Conservation (phyloP, 208 protist genomes). For the Tritrichomonas musculus region DNA sequence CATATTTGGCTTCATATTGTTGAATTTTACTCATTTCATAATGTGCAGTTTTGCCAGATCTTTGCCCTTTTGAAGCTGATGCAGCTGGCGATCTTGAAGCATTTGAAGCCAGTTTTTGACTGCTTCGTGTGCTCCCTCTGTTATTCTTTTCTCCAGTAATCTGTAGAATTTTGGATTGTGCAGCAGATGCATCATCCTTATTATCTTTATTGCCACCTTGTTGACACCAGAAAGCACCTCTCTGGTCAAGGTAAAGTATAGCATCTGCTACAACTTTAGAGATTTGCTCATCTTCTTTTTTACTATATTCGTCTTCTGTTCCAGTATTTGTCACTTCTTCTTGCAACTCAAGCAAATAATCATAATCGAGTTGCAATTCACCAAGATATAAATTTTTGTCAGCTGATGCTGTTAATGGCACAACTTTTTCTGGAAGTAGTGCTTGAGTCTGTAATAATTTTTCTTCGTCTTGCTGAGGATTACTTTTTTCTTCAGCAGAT, state of each 20-base stretch:
- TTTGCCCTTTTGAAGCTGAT: too few relatives aligned
- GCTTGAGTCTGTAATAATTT: not conserved
- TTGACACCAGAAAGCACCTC: constrained; percentile 7
- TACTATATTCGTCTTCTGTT: not conserved
- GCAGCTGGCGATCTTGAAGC: too few relatives aligned
- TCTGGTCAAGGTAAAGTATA: not conserved
- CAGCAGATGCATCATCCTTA: too few relatives aligned
- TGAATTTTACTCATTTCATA: constrained; percentile 6
- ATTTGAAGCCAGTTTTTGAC: too few relatives aligned
- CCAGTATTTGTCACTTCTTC: not conserved
- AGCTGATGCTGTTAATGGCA: not conserved
- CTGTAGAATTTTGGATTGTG: too few relatives aligned
- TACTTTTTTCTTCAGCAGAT: not conserved
- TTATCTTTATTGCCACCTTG: not conserved
- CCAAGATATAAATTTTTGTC: not conserved
- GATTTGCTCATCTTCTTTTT: constrained; percentile 29
- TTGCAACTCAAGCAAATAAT: not conserved
- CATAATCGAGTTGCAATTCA: constrained; percentile 7
- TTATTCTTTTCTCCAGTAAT: too few relatives aligned
- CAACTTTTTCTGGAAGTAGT: constrained; percentile 24
- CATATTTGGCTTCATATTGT: constrained; percentile 1
- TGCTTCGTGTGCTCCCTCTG: too few relatives aligned
- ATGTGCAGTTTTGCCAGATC: not conserved
- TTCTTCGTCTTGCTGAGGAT: not conserved
- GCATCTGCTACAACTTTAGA: not conserved